phyloP scores from a whole-genome alignment of 352 stramenopile species.

The Hyphochytrium catenoides region DNA sequence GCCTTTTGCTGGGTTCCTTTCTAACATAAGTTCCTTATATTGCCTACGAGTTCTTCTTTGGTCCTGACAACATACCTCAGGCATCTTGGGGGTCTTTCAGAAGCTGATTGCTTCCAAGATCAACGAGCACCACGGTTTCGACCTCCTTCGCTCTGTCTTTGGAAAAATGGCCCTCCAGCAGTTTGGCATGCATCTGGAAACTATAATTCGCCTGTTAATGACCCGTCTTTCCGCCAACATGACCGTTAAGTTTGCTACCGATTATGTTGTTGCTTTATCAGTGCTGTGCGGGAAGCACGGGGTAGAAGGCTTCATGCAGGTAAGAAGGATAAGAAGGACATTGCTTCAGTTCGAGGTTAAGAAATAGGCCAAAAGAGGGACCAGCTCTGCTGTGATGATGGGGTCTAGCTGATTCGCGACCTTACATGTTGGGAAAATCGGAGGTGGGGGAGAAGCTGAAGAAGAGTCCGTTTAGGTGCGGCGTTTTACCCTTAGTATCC shows the following conservation, averaged over 20 bases:
- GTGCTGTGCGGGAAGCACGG: slow-evolving; percentile 67
- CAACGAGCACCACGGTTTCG: slow-evolving; percentile 78
- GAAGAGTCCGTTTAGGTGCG: too few relatives aligned
- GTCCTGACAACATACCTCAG: slow-evolving; percentile 30
- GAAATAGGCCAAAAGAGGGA: too few relatives aligned
- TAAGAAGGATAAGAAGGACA: too few relatives aligned
- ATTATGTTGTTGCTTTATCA: slow-evolving; percentile 67
- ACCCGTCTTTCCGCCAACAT: slow-evolving; percentile 75
- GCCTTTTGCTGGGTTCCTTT: too few relatives aligned
- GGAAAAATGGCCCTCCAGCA: slow-evolving; percentile 40
- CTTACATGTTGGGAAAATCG: too few relatives aligned
- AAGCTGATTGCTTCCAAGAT: slow-evolving; percentile 82
- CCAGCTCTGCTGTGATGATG: too few relatives aligned
- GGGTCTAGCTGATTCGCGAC: too few relatives aligned
- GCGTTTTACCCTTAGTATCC: too few relatives aligned
- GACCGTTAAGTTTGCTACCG: slow-evolving; percentile 60
- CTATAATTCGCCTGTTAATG: slow-evolving; percentile 83
- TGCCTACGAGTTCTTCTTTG: too few relatives aligned
- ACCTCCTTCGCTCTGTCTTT: slow-evolving; percentile 68
- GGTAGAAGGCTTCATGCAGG: slow-evolving; percentile 40
- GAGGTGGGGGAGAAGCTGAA: too few relatives aligned
- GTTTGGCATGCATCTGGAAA: slow-evolving; percentile 9
- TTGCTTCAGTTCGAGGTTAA: too few relatives aligned
- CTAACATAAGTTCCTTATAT: too few relatives aligned
- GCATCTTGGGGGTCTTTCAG: slow-evolving; percentile 92